Base-by-base conservation (phyloP, 768 basidiomycete genomes). In the Tulasnella sp. region DNA sequence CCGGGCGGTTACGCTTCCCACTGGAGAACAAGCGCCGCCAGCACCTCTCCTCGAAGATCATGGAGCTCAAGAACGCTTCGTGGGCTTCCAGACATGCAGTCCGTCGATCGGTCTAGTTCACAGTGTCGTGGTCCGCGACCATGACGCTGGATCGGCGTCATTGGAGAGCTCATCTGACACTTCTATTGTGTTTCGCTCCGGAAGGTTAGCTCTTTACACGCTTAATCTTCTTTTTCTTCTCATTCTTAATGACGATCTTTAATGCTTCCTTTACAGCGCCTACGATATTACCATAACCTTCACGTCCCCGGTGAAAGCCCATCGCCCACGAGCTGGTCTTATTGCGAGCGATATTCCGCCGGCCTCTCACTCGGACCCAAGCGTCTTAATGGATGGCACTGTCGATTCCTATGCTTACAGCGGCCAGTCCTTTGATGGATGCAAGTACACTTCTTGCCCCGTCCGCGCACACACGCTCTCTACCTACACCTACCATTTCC, bases 51-150 rank as follows among this genome's bases (percentile, higher is more conserved):
- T 70, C 68, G 37, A 29, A 58, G 54, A 58, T 58, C 54, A 25
- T 58, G 54, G 54, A 58, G 54, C 54, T 31, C 54, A 58, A 58
- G 54, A 58, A 70, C 68, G 68, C 39, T 70, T 70, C 39, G 68
- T 70, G 37, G 68, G 22, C 68, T 70, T 70, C 68, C 68, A 70
- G 68, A 70, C 68, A 34, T 70, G 68, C 68, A 70, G 39, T 34
- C 68, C 68, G 36, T 31, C 68, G 36, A 37, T 70, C 17, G 29
- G 68, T 38, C 68, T 70, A 37, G 68, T 70, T n/a, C 68, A 70
- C 68, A 38, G 37, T 19, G 36, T 70, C 68, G 36, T 42, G 31
- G 39, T 70, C 25, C 68, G 39, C 3, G 54, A 11, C 25, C 25
- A 58, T 31, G 25, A 25, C 54, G 25, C n/a, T 31, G 25, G 25